Base-by-base conservation (phyloP, 2,329 filamentous ascomycete genomes). In the Cercospora sp. region DNA sequence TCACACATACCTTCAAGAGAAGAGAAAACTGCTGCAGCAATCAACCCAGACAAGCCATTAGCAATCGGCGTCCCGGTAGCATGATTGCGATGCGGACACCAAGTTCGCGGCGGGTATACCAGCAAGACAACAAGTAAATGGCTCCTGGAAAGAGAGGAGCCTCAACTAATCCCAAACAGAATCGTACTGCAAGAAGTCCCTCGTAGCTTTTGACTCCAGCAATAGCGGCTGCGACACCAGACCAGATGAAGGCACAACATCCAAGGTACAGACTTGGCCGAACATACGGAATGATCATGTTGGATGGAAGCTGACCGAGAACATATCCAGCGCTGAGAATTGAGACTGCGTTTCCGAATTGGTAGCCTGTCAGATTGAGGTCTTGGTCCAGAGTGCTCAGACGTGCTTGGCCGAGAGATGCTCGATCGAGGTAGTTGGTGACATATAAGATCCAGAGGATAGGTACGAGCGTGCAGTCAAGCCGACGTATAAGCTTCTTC, bases 381-480 rank as follows among this genome's bases (percentile, higher is more conserved):
- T 88, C 86, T 24, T 79, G 66, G 66, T 88, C 86, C 0, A 88
- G 78, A 0, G 82, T 82, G 0, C 85, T 85, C 34, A 87, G 81
- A 3, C 86, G 81, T 0, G 85, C 86, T 73, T 88, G 85, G 0
- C 85, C 83, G 0, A 88, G 78, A 69, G 87, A 87, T 32, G 76
- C 76, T 74, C 75, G 53, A 73, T 89, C 86, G 16, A 90, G 79
- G 77, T 91, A 92, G 80, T 93, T 92, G 81, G 90, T 84, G 77
- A 92, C 90, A 75, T 91, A 92, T 80, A 92, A 90, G 69, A 92
- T 76, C 59, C 92, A 86, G 68, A 92, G 82, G 80, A 88, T 88
- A 0, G 89, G 89, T 66, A 92, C 81, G 78, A 92, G 67, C 58
- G 89, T 85, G 18, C 84, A 73, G 75, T 93, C 91, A 63, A 93